These are phyloP conservation scores for Aspergillus glaucus DNA, from an alignment of 2,329 filamentous ascomycete species.

Conservation along the genomic window DNA sequence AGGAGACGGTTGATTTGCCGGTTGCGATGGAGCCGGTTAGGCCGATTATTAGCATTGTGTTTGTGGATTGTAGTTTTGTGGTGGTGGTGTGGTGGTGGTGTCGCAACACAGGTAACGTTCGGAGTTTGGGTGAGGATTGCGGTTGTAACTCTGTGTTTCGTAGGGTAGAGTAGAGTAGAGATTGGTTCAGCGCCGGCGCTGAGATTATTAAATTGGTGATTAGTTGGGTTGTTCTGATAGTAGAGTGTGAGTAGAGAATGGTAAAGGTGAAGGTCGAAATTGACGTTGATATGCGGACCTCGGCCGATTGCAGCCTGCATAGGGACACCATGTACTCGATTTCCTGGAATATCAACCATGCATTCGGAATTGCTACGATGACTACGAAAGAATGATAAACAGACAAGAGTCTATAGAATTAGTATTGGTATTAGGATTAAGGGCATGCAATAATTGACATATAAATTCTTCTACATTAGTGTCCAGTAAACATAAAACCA, in stretches of 20 bases:
- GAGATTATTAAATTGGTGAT: too few relatives aligned
- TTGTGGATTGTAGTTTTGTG: neutral
- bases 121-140: neutral
- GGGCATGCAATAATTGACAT: too few relatives aligned
- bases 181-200: too few relatives aligned
- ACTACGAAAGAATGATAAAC: too few relatives aligned
- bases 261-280: neutral
- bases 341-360: neutral
- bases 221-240: too few relatives aligned
- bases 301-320: conserved; percentile 6
- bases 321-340: neutral
- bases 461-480: too few relatives aligned
- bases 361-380: neutral
- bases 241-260: too few relatives aligned
- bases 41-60: conserved; percentile 80
- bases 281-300: conserved; percentile 16
- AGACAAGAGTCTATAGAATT: too few relatives aligned
- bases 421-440: too few relatives aligned
- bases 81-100: neutral
- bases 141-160: neutral
- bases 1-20: conserved; percentile 92
- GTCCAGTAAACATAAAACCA: too few relatives aligned
- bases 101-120: neutral
- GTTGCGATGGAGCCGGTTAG: conserved; percentile 96
- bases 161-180: too few relatives aligned